Conservation (phyloP, 306 rosid genomes). For the Pterocarpus macrocarpus region DNA sequence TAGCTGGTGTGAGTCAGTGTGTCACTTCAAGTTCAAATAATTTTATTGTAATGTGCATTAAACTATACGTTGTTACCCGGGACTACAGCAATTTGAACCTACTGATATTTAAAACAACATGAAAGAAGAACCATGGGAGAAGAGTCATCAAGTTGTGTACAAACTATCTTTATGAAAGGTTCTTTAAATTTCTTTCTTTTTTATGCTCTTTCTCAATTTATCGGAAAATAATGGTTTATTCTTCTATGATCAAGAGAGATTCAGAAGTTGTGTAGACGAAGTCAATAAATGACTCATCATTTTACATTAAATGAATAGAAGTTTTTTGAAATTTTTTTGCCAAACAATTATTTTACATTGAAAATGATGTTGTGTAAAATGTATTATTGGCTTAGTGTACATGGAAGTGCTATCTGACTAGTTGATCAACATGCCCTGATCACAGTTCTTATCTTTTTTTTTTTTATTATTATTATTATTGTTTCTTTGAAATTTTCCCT, state of each 20-base stretch:
- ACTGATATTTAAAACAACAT: background rate
- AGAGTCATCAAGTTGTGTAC: too few relatives aligned
- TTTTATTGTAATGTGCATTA: too few relatives aligned
- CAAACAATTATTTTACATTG: background rate
- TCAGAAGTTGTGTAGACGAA: background rate
- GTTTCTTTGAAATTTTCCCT: background rate
- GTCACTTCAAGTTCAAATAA: too few relatives aligned
- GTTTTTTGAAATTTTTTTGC: background rate
- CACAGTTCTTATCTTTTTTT: background rate
- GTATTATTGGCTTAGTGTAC: too few relatives aligned
- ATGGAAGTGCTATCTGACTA: background rate
- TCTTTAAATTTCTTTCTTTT: too few relatives aligned
- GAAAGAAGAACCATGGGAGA: background rate
- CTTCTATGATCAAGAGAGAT: too few relatives aligned
- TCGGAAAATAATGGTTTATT: too few relatives aligned
- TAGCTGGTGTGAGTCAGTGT: too few relatives aligned
- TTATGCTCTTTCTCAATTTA: too few relatives aligned
- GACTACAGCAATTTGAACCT: background rate
- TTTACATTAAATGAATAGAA: background rate
- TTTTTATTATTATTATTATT: background rate
- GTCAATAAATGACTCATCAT: background rate
- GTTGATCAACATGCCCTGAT: slow-evolving; percentile 6
- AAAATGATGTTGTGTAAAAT: background rate
- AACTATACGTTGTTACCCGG: too few relatives aligned
- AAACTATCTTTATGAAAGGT: too few relatives aligned